These are phyloP conservation scores for Coemansia sp. DNA, from an alignment of 192 early-diverging fungal species.

Conservation along the genomic window DNA sequence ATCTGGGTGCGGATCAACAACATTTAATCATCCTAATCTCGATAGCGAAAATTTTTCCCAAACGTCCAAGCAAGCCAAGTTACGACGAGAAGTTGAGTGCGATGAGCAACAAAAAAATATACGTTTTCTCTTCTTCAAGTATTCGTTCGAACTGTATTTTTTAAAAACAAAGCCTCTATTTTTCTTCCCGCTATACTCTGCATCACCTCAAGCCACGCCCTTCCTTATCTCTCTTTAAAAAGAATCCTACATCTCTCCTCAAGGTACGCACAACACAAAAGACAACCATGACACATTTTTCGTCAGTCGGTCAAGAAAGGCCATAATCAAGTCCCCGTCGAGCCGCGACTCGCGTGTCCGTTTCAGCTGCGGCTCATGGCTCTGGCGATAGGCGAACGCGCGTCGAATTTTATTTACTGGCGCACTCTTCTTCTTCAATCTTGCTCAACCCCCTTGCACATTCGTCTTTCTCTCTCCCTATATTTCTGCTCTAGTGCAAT, in stretches of 20 bases:
- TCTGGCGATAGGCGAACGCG: too few species aligned
- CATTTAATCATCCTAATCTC: slow-evolving; percentile 10
- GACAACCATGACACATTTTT: neutral
- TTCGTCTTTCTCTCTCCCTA: neutral
- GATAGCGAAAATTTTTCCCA: neutral
- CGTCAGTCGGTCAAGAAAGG: neutral
- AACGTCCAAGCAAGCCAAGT: neutral
- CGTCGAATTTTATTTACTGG: too few species aligned
- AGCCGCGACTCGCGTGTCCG: neutral
- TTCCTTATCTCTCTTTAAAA: neutral
- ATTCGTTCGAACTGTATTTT: neutral
- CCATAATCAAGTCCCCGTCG: neutral
- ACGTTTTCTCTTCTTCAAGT: neutral
- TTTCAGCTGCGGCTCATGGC: too few species aligned
- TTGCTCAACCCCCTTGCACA: neutral
- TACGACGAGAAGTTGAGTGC: neutral
- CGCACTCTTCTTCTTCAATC: too few species aligned
- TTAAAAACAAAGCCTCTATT: neutral
- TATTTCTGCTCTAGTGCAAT: neutral
- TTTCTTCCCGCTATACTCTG: neutral
- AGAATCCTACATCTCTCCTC: neutral
- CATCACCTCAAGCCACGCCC: neutral
- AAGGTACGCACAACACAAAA: neutral
- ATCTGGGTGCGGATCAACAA: slow-evolving; percentile 32
- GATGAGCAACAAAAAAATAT: neutral